Percentiles rank a stretch among this genome's conserved stretches.
Evolutionary conservation across 495 filamentous ascomycete genomes (phyloP).

Genomic region (Hypoxylon trugodes): DNA sequence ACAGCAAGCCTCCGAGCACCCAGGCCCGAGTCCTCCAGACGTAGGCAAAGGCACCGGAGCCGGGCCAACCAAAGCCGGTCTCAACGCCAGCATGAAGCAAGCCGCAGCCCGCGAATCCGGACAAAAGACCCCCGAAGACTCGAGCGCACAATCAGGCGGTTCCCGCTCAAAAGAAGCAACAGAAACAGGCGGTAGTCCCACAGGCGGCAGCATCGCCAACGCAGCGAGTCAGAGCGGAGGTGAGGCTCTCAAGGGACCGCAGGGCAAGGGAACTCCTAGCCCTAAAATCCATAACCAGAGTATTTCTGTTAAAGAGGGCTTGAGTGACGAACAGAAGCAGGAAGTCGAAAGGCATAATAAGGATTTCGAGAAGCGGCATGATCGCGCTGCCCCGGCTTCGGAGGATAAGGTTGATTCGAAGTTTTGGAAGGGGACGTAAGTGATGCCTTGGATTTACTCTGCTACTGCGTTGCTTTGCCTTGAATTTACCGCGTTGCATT

Average conservation of each 20-base stretch:
- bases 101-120: conserved; percentile 27
- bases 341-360: conserved; percentile 61
- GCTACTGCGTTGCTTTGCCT: no score
- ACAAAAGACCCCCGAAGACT: conserved; percentile 47
- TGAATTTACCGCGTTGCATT: background rate
- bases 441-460: no score
- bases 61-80: conserved; percentile 38
- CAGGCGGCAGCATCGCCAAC: conserved; percentile 43
- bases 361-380: conserved; percentile 60
- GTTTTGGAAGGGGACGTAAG: conserved; percentile 55
- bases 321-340: conserved; percentile 55
- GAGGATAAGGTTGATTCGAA: conserved; percentile 59
- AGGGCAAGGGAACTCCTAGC: conserved; percentile 46
- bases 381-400: conserved; percentile 45
- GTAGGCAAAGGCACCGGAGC: conserved; percentile 41
- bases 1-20: conserved; percentile 46
- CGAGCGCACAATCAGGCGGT: conserved; percentile 55
- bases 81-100: conserved; percentile 38
- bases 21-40: conserved; percentile 44
- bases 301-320: conserved; percentile 43
- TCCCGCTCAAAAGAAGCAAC: conserved; percentile 56
- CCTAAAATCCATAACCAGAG: conserved; percentile 58
- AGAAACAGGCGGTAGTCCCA: conserved; percentile 44
- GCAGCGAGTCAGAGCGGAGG: conserved; percentile 51
- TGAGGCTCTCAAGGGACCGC: conserved; percentile 51